Percentiles rank a stretch among this genome's conserved stretches.
phyloP scores from a whole-genome alignment of 78 protist genomes.

The Cavenderia fasciculata region DNA sequence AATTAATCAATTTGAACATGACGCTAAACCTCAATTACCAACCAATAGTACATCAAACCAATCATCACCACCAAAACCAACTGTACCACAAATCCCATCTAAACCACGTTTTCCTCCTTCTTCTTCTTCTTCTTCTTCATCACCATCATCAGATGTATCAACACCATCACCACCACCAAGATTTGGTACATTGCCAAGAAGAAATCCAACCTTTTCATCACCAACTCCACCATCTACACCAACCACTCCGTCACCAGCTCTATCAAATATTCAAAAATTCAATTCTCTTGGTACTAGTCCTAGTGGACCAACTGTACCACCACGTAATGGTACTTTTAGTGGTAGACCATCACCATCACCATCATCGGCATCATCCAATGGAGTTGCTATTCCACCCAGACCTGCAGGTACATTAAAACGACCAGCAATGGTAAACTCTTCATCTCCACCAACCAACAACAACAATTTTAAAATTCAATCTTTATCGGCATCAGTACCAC shows the following conservation, averaged over 20 bases:
- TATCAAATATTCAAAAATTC: no score
- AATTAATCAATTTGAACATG: not conserved
- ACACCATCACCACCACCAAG: not conserved
- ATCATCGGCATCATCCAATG: not conserved
- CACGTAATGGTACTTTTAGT: no score
- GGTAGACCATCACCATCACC: not conserved
- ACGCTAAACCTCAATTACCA: not conserved
- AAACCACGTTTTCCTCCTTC: not conserved
- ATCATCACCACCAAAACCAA: not conserved
- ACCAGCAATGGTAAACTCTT: no score
- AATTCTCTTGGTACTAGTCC: no score
- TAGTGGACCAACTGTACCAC: no score
- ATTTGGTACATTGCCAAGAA: not conserved
- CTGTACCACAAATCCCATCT: not conserved
- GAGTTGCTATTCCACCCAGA: not conserved
- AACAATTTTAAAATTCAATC: no score
- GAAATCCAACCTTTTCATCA: not conserved
- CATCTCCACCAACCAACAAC: no score
- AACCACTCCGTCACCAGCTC: not conserved
- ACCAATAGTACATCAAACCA: no score
- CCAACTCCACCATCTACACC: not conserved
- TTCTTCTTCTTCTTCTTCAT: not conserved
- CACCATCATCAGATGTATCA: constrained; percentile 3
- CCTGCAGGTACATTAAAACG: not conserved
- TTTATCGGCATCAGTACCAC: no score